Evolutionary conservation across 75 land plant genomes (phyloP).

Genomic region (Cupressus sempervirens): DNA sequence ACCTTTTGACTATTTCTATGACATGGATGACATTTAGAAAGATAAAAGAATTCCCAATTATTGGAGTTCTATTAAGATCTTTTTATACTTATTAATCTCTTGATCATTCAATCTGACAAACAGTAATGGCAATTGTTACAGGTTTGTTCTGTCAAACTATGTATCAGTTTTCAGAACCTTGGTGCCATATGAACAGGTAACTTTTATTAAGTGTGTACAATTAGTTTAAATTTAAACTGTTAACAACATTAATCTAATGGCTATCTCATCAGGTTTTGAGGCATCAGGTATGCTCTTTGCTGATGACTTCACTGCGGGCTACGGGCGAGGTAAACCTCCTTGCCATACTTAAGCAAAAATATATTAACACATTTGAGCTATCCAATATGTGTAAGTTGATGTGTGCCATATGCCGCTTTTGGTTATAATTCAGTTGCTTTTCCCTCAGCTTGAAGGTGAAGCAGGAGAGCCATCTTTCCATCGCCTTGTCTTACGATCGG

Average conservation of each 20-base stretch:
- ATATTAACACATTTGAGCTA: not conserved
- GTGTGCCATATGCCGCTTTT: not conserved
- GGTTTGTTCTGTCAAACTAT: constrained; percentile 90
- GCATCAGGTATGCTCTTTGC: constrained; percentile 93
- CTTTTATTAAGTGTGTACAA: not conserved
- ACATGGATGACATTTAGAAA: not conserved
- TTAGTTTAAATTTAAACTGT: not conserved
- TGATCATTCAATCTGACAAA: not conserved
- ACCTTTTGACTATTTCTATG: not conserved
- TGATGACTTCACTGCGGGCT: constrained; percentile 94
- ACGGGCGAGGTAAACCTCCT: constrained; percentile 67
- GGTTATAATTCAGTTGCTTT: not conserved
- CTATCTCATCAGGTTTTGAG: constrained; percentile 62
- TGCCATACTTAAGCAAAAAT: not conserved
- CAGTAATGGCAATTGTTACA: constrained; percentile 21
- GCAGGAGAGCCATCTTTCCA: constrained; percentile 90
- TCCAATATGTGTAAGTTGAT: not conserved
- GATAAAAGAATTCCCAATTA: not conserved
- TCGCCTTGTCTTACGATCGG: constrained; percentile 88
- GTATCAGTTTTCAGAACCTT: constrained; percentile 65
- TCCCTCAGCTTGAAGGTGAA: constrained; percentile 75
- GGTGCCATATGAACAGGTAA: constrained; percentile 77
- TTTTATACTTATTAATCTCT: not conserved
- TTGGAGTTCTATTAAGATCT: not conserved
- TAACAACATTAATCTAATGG: constrained; percentile 12